These are phyloP conservation scores for Aureobasidium sp. DNA, from an alignment of 2,329 filamentous ascomycete genomes.

Conservation along the genomic window DNA sequence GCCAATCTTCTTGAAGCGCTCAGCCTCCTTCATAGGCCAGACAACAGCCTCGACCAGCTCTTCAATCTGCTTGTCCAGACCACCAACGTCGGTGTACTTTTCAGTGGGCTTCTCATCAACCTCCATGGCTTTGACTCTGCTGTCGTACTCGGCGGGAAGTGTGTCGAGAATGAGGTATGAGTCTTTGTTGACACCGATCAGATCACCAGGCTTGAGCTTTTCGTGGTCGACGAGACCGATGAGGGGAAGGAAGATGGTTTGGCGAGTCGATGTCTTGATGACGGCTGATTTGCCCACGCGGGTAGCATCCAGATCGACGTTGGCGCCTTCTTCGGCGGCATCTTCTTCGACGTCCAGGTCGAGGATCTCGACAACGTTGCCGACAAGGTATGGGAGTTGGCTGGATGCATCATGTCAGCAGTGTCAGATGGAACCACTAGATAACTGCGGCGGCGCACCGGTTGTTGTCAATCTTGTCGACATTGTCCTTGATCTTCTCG, in stretches of 20 bases:
- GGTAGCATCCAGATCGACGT: constrained; percentile 95
- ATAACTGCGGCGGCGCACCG: constrained; percentile 50
- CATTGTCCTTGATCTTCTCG: constrained; percentile 98
- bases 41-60: constrained; percentile 97
- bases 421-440: not conserved
- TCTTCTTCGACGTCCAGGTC: constrained; percentile 95
- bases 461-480: constrained; percentile 99
- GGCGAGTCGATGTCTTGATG: constrained; percentile 97
- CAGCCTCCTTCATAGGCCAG: constrained; percentile 99
- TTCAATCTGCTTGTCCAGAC: constrained; percentile 97
- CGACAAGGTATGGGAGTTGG: constrained; percentile 95
- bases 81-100: constrained; percentile 97
- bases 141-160: constrained; percentile 94
- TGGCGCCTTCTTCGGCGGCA: constrained; percentile 93
- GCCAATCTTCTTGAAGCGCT: constrained; percentile 98
- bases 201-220: constrained; percentile 85
- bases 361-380: constrained; percentile 94
- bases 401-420: constrained; percentile 38
- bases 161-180: constrained; percentile 97
- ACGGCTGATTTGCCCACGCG: constrained; percentile 96
- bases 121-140: constrained; percentile 98
- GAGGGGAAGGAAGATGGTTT: constrained; percentile 95
- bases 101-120: constrained; percentile 99
- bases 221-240: constrained; percentile 96
- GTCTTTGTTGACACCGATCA: constrained; percentile 98